phyloP scores from a whole-genome alignment of 371 early-diverging fungal species.

The Mortierella sp. region DNA sequence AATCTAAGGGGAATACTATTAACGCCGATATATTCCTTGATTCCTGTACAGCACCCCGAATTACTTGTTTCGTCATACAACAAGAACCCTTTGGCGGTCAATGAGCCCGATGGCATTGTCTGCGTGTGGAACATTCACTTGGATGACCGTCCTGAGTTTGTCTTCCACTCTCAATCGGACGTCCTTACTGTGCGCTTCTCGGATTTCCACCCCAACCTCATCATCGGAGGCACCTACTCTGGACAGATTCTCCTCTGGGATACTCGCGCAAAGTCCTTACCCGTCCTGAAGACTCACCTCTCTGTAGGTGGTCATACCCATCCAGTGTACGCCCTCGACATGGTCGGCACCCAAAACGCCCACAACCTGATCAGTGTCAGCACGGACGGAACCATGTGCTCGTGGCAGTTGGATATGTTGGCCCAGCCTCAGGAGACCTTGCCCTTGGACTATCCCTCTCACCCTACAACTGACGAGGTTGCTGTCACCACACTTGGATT shows the following conservation, averaged over 20 bases:
- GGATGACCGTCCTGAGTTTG: slow-evolving; percentile 92
- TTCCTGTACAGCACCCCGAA: slow-evolving; percentile 81
- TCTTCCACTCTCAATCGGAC: slow-evolving; percentile 94
- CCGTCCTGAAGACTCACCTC: slow-evolving; percentile 89
- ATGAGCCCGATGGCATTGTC: slow-evolving; percentile 95
- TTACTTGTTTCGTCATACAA: slow-evolving; percentile 90
- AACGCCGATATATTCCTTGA: background rate
- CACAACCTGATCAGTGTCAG: slow-evolving; percentile 92
- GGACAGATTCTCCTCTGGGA: slow-evolving; percentile 98
- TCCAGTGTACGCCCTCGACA: slow-evolving; percentile 89
- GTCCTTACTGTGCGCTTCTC: slow-evolving; percentile 92
- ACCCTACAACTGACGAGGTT: slow-evolving; percentile 92
- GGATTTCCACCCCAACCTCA: slow-evolving; percentile 89
- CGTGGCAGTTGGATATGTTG: slow-evolving; percentile 98
- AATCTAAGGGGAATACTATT: background rate
- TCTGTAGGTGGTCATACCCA: slow-evolving; percentile 96
- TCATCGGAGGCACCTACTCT: slow-evolving; percentile 96
- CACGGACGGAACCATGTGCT: slow-evolving; percentile 95
- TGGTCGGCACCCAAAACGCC: slow-evolving; percentile 96
- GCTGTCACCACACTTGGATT: slow-evolving; percentile 91
- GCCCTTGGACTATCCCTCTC: slow-evolving; percentile 81
- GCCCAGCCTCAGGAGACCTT: slow-evolving; percentile 92
- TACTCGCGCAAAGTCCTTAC: slow-evolving; percentile 88
- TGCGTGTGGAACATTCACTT: slow-evolving; percentile 94
- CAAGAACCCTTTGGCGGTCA: slow-evolving; percentile 86